Conservation (phyloP, 768 basidiomycete species). For the Lentinus brumalis region DNA sequence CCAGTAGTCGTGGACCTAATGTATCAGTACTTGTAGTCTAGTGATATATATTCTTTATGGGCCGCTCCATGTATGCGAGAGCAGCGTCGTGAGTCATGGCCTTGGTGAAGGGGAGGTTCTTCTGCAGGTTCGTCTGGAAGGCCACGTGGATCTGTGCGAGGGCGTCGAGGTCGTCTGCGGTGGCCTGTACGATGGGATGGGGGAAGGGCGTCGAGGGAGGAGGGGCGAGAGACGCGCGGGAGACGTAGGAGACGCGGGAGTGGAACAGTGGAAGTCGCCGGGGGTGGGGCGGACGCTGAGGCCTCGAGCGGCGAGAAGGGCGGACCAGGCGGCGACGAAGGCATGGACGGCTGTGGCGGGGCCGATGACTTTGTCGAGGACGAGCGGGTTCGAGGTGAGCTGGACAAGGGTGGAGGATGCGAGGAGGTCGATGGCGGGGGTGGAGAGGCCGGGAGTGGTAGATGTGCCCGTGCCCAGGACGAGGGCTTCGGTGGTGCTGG, state of each 20-base stretch:
- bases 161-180: conserved; percentile 4
- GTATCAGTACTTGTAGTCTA: conserved; percentile 26
- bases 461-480: no score
- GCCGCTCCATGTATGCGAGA: not conserved
- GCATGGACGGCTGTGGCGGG: conserved; percentile 3
- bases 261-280: not conserved
- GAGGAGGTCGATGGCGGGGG: not conserved
- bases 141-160: conserved; percentile 10
- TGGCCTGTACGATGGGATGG: conserved; percentile 3
- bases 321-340: conserved; percentile 12
- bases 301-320: not conserved
- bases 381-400: not conserved
- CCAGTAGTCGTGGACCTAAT: not conserved
- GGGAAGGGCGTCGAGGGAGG: conserved; percentile 2
- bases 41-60: conserved; percentile 18
- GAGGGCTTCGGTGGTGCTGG: not conserved
- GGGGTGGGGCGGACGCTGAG: no score
- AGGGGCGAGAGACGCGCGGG: conserved; percentile 6
- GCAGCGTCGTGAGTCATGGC: not conserved
- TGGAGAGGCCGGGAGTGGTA: not conserved
- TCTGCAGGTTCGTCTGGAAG: not conserved
- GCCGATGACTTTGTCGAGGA: not conserved
- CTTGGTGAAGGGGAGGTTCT: not conserved
- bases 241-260: conserved; percentile 11
- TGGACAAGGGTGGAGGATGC: not conserved